These are phyloP conservation scores for Dictyostelium citrinum DNA, from an alignment of 78 protist genomes.

Conservation along the genomic window DNA sequence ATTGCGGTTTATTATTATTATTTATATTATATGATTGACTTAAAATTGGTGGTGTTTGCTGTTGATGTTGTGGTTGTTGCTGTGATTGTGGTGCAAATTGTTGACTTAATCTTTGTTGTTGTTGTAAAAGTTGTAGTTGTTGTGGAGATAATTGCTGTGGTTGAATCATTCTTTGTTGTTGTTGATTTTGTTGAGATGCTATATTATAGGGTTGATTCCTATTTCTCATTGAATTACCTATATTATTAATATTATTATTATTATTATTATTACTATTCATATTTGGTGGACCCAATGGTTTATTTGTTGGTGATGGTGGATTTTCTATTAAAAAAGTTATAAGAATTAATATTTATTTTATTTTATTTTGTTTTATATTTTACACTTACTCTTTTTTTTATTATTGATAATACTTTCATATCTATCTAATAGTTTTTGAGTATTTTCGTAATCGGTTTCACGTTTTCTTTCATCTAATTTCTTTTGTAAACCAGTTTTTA, in stretches of 20 bases:
- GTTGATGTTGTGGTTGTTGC: neutral
- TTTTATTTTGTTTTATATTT: neutral
- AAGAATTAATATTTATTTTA: neutral
- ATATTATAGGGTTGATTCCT: neutral
- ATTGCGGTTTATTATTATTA: neutral
- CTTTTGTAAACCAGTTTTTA: constrained; percentile 31
- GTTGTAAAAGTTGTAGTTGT: neutral
- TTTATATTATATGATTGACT: neutral
- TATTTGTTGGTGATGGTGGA: neutral
- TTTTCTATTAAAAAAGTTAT: neutral
- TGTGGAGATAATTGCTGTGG: neutral
- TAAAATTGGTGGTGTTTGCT: neutral
- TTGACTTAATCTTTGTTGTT: neutral
- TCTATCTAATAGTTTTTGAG: constrained; percentile 49
- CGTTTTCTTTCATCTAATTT: constrained; percentile 64
- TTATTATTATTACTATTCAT: neutral
- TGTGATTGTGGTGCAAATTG: neutral
- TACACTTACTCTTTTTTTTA: neutral
- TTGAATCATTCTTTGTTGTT: neutral
- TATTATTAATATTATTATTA: too few species aligned
- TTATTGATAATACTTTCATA: constrained; percentile 48
- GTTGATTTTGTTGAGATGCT: neutral
- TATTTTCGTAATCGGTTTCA: constrained; percentile 68
- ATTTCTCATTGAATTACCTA: neutral
- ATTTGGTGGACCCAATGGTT: neutral